phyloP scores from a whole-genome alignment of 495 filamentous ascomycete species.

The Acidomyces sp. region DNA sequence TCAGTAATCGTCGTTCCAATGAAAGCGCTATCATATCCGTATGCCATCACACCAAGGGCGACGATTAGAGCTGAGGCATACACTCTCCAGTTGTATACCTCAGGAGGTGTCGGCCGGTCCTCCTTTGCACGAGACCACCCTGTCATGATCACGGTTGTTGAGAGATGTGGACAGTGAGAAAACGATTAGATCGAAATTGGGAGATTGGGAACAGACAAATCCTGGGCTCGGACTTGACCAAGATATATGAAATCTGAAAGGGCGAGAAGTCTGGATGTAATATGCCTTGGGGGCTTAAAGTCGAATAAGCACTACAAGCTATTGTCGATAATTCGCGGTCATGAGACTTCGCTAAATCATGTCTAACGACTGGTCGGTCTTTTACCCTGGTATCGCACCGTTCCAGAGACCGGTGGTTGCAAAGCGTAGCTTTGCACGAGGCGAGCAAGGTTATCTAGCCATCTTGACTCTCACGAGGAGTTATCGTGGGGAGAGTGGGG shows the following conservation, averaged over 20 bases:
- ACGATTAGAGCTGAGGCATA: constrained; percentile 21
- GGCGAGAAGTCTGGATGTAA: no score
- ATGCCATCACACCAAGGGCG: constrained; percentile 21
- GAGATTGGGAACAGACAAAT: background rate
- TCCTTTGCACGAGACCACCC: constrained; percentile 26
- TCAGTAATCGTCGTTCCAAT: constrained; percentile 25
- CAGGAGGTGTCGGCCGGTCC: constrained; percentile 26
- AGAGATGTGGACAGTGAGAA: background rate
- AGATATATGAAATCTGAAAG: background rate
- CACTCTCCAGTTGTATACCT: constrained; percentile 27
- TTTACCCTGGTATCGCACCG: no score
- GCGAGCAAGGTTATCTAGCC: no score
- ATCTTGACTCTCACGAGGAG: no score
- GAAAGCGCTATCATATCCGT: constrained; percentile 25
- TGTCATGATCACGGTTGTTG: constrained; percentile 14
- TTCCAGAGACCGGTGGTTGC: no score
- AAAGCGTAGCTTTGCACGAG: no score
- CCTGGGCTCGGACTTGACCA: background rate
- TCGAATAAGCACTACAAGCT: no score
- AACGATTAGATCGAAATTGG: background rate
- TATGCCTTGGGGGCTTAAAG: no score
- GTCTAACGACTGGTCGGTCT: no score
- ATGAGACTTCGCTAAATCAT: no score
- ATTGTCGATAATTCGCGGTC: no score
- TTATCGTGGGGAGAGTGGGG: no score